Conservation (phyloP, 2,329 filamentous ascomycete genomes). For the Pyrenochaeta sp. region DNA sequence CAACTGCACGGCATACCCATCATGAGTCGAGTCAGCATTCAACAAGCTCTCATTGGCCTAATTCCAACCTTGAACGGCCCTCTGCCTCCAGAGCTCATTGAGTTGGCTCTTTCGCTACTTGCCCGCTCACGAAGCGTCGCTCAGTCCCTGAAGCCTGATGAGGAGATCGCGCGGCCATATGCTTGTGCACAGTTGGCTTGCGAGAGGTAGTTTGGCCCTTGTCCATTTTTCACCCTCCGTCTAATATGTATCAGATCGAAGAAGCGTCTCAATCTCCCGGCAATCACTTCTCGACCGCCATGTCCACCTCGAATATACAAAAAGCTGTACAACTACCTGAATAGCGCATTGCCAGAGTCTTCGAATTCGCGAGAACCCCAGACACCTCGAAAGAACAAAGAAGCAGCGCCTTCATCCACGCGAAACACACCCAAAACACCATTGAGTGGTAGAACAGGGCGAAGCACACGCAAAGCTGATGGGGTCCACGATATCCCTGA, state of each 20-base stretch:
- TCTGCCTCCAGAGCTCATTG: constrained; percentile 41
- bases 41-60: constrained; percentile 52
- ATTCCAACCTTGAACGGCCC: constrained; percentile 47
- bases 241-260: too few relatives aligned
- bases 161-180: constrained; percentile 48
- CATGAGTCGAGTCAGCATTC: constrained; percentile 34
- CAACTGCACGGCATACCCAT: too few relatives aligned
- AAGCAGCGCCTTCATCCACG: constrained; percentile 27
- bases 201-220: constrained; percentile 66
- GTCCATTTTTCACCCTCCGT: too few relatives aligned
- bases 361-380: constrained; percentile 32
- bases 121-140: constrained; percentile 47
- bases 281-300: constrained; percentile 44
- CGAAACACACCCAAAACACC: constrained; percentile 38
- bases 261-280: constrained; percentile 43
- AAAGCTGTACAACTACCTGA: constrained; percentile 81
- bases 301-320: constrained; percentile 69
- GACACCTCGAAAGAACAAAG: constrained; percentile 40
- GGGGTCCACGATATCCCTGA: constrained; percentile 32
- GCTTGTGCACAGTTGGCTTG: constrained; percentile 70
- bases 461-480: constrained; percentile 21
- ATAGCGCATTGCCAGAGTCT: constrained; percentile 68
- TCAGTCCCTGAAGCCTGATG: constrained; percentile 57
- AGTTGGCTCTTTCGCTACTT: constrained; percentile 42
- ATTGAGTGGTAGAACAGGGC: constrained; percentile 28